Evolutionary conservation across 768 basidiomycete species (phyloP), one percentile per base, ranked within the genome.

Genomic region (Sporobolomyces pararoseus): DNA sequence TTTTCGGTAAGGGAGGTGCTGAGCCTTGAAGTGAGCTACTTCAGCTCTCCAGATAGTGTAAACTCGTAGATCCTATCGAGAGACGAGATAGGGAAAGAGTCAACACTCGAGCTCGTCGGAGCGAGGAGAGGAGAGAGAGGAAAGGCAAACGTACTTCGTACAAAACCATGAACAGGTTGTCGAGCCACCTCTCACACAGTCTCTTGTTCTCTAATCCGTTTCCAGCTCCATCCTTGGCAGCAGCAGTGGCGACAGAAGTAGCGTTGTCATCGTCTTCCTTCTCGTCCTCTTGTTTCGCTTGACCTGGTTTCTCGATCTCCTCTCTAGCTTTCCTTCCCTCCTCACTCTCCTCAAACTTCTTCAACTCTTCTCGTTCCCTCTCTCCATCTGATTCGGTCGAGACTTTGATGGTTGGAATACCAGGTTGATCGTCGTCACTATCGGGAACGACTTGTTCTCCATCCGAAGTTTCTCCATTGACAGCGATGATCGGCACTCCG

Each of bases 41-140:
- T 98, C 96, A 3, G 96, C 95, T 29, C 96, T 86, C 86, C 95
- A 99, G 76, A 99, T 98, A 1, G 96, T 99, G 89, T 95, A 98
- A 6, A 99, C 90, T 21, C 96, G 87, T 46, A 99, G 83, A 79
- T 99, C 96, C 91, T 94, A 71, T 10, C n/a, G n/a, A n/a, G n/a
- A n/a, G 17, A 59, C 35, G 29, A 29, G 12, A 17, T 42, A 9
- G 17, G 17, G 10, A 17, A 42, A 42, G 17, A 9, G 9, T 42
- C 39, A 42, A 17, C 17, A 17, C 39, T 42, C 39, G 39, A 9
- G 39, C 9, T 9, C 39, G 17, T 9, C 17, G 39, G 17, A 42
- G 10, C 17, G 39, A 42, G 39, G 39, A 42, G 10, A 60, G 59
- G 39, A 1, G 42, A 42, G n/a, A 21, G 7, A 19, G 35, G 23